Percentiles rank a stretch among this genome's conserved stretches.
Conservation (phyloP, 1,139 yeast genomes). For the Candida sojae region DNA sequence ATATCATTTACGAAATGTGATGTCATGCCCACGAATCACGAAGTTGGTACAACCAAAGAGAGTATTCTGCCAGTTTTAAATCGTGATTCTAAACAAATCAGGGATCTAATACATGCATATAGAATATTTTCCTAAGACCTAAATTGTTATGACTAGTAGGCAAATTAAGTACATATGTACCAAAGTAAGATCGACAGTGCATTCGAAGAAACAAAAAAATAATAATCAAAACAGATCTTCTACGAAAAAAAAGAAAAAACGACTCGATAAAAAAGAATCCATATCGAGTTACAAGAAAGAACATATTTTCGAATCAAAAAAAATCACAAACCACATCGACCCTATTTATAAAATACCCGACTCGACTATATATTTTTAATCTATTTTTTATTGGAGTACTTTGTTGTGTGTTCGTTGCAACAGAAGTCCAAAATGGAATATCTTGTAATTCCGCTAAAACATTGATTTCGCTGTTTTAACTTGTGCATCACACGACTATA, state of each 20-base stretch:
- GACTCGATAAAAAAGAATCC: background rate
- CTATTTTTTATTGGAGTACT: no score
- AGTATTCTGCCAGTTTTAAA: background rate
- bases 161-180: background rate
- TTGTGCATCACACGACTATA: no score
- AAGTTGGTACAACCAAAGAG: background rate
- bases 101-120: background rate
- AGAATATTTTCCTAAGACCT: background rate
- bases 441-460: no score
- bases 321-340: background rate
- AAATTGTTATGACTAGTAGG: background rate
- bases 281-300: background rate
- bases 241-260: no score
- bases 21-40: background rate
- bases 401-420: no score
- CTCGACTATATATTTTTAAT: no score
- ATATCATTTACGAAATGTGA: background rate
- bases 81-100: background rate
- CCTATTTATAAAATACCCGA: background rate
- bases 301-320: background rate
- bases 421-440: no score
- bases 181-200: background rate
- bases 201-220: background rate
- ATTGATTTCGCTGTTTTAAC: no score
- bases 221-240: background rate